Evolutionary conservation across 1,284 basidiomycete genomes (phyloP).

Genomic region (Ceratorhiza oryzae-sativae): DNA sequence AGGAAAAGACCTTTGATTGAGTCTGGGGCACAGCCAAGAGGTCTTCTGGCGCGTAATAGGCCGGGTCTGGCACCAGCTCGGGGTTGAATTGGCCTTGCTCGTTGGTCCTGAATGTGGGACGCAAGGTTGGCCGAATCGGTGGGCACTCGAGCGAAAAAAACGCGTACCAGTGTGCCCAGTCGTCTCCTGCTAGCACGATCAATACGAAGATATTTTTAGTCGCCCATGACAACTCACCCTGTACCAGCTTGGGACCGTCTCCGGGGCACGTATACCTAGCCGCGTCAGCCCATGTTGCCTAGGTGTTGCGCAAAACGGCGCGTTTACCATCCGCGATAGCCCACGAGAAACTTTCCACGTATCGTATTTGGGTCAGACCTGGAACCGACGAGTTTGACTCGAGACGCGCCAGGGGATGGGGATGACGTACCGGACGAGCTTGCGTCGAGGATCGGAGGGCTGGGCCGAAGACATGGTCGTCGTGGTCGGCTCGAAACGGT

Average conservation of each 20-base stretch:
- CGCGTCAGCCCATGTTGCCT: background rate
- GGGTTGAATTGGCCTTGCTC: slow-evolving; percentile 52
- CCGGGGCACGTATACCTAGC: slow-evolving; percentile 74
- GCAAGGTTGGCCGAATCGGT: slow-evolving; percentile 68
- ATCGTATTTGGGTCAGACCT: slow-evolving; percentile 62
- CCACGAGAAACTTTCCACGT: slow-evolving; percentile 79
- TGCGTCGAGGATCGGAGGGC: slow-evolving; percentile 22
- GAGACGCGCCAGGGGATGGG: background rate
- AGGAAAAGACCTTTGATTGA: slow-evolving; percentile 64
- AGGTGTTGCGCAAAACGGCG: background rate
- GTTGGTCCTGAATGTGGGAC: slow-evolving; percentile 67
- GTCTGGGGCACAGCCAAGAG: slow-evolving; percentile 57
- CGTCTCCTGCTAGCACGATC: background rate
- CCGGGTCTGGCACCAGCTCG: slow-evolving; percentile 29
- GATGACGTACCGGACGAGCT: slow-evolving; percentile 5
- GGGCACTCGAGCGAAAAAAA: slow-evolving; percentile 62
- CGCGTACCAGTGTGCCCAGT: slow-evolving; percentile 24
- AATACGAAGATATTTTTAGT: too few species aligned
- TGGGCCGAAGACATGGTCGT: slow-evolving; percentile 23
- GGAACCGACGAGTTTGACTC: background rate
- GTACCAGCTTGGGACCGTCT: slow-evolving; percentile 67
- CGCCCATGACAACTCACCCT: slow-evolving; percentile 68
- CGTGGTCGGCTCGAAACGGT: background rate
- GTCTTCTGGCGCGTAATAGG: slow-evolving; percentile 69
- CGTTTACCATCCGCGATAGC: slow-evolving; percentile 81